Evolutionary conservation across 495 filamentous ascomycete species (phyloP), one percentile per base, ranked within the genome.

Genomic region (Corynascus novoguineensis): DNA sequence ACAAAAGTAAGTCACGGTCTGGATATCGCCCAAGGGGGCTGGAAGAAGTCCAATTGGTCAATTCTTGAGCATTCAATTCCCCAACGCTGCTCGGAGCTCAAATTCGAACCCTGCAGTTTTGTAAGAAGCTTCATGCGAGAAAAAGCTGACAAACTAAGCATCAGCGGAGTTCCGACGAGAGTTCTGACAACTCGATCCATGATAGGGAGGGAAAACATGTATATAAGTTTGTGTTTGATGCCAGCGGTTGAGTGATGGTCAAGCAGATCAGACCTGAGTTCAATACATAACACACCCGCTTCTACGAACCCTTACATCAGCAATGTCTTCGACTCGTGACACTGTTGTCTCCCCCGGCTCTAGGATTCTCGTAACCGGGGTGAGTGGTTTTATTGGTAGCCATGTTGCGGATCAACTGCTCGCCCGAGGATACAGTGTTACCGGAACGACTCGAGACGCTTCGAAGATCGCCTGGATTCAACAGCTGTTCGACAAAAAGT

Each of bases 311-410:
- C 2, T n/a, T n/a, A n/a, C n/a, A n/a, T 15, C 46, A 48, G 14
- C 9, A 4, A 48, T 48, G 46, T 12, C 28, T 31, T 8, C 46
- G 4, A 32, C 32, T 10, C 1, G 21, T 10, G 32, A 48, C n/a
- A 27, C 46, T 10, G 46, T 32, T 32, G 9, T 48, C 6, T 15
- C 21, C 2, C 46, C 28, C n/a, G 46, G 46, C 27, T 32, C 46
- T 4, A 31, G 28, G 46, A 19, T 48, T 48, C 68, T 83, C 22
- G 73, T 86, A 45, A 85, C 79, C 1, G 80, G 79, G 14, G 75
- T 67, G 11, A 81, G 74, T 52, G 80, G 81, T 49, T 81, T 70
- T 60, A 73, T 85, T 40, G 80, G 61, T 12, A 76, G 73, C 28
- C 75, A 83, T 37, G 60, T 82, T 21, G 70, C 72, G 34, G 66